Base-by-base conservation (phyloP, 225 moss, liverwort and hornwort genomes). In the Pseudisothecium myosuroides region DNA sequence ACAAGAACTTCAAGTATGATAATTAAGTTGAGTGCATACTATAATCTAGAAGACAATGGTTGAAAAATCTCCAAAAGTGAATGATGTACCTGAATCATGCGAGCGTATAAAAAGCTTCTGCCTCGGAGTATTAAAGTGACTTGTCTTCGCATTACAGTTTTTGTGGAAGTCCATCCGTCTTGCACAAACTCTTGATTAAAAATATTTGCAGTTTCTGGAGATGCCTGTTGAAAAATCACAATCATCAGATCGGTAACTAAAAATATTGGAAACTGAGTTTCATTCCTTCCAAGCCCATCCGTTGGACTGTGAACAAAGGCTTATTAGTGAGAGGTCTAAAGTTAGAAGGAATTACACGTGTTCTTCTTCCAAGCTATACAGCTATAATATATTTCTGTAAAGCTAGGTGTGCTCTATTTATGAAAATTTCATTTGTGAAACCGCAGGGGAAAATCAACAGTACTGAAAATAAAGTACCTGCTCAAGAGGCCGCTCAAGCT, bases 401-500 rank as follows among this genome's bases (percentile, higher is more conserved):
- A 80, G 7, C 29, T 88, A 45, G 54, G 24, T 54, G 27, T 65
- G 19, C n/a, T 71, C 24, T 63, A 31, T 43, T 81, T n/a, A 71
- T 52, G 69, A 68, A 73, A 73, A 84, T 10, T 71, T 26, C 22
- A 83, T 54, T 36, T 62, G n/a, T 62, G 14, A 88, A 79, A 68
- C 11, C 21, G n/a, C 54, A 83, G 5, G 61, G 37, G 5, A 62
- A 54, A 84, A 64, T 9, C 65, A 45, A 61, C 4, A 11, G n/a
- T 26, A 49, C 32, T 31, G 28, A 65, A 29, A 36, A 7, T 52
- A 52, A 45, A 50, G 37, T 34, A 95, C 96, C 90, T 97, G 86
- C 64, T 91, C 91, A 86, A 95, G 91, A 81, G 90, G 90, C 77
- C 96, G 93, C 90, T 97, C 95, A 84, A 97, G 96, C 90, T 97